Evolutionary conservation across 768 basidiomycete genomes (phyloP).

Genomic region (Auriscalpium microsporum): DNA sequence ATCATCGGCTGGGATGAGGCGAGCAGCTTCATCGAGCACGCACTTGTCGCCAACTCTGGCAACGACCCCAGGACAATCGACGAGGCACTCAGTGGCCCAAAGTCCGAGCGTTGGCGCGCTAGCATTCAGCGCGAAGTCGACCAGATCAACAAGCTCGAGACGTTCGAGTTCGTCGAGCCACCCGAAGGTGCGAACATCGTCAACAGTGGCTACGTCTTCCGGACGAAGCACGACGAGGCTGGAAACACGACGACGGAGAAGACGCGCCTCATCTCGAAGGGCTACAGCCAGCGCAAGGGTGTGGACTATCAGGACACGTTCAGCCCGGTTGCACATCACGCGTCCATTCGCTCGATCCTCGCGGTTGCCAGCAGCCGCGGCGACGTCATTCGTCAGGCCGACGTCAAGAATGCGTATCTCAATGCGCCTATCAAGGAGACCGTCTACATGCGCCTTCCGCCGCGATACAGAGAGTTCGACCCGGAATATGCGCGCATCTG

Average conservation of each 20-base stretch:
- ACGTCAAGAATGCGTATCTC: conserved; percentile 35
- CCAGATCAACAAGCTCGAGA: conserved; percentile 6
- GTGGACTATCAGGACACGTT: no score
- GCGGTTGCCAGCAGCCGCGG: conserved; percentile 27
- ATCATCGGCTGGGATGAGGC: no score
- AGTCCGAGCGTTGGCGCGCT: conserved; percentile 9
- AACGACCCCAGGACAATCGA: conserved; percentile 10
- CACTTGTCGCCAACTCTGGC: no score
- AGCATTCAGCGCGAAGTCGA: conserved; percentile 8
- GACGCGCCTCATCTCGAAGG: no score
- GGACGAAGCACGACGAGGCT: conserved; percentile 22
- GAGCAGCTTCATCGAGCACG: no score
- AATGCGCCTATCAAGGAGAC: conserved; percentile 26
- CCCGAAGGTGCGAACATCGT: conserved; percentile 21
- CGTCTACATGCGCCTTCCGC: conserved; percentile 38
- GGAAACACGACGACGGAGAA: no score
- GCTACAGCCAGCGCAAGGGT: no score
- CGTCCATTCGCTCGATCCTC: conserved; percentile 15
- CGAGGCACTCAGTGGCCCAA: conserved; percentile 21
- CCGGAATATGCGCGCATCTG: not conserved
- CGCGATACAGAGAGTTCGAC: conserved; percentile 12
- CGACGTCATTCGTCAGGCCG: conserved; percentile 30
- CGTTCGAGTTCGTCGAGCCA: conserved; percentile 11
- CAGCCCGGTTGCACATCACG: no score
- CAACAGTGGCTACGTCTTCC: conserved; percentile 26